A percentile compares a stretch with the other conserved stretches of the same genome.
Evolutionary conservation across 2,329 filamentous ascomycete species (phyloP).

Genomic region (Paraphoma chrysanthemicola): DNA sequence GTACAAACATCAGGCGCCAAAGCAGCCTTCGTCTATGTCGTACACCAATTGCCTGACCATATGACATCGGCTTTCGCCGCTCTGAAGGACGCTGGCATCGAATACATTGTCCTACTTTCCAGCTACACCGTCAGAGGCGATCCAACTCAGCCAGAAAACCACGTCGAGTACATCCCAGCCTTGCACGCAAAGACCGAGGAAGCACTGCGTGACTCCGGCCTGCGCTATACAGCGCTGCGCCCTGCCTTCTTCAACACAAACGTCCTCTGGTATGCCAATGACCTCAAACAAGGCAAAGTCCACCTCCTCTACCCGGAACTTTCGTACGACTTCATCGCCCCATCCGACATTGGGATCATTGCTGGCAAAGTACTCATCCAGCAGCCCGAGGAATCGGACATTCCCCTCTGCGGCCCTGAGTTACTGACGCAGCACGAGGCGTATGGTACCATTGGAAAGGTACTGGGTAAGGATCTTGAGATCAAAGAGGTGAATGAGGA

Average conservation of each 20-base stretch:
- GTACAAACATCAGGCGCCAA: slow-evolving; percentile 54
- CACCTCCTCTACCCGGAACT: not conserved
- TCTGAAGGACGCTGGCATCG: slow-evolving; percentile 54
- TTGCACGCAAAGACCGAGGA: slow-evolving; percentile 56
- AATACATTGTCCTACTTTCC: slow-evolving; percentile 55
- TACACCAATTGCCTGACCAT: slow-evolving; percentile 41
- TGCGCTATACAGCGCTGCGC: slow-evolving; percentile 50
- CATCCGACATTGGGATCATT: not conserved
- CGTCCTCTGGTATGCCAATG: slow-evolving; percentile 25
- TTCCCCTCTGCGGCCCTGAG: not conserved
- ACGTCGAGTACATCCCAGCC: slow-evolving; percentile 41
- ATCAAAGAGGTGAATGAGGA: slow-evolving; percentile 6
- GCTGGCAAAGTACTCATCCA: not conserved
- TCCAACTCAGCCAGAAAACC: slow-evolving; percentile 10
- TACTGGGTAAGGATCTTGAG: slow-evolving; percentile 6
- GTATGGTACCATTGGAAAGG: slow-evolving; percentile 2
- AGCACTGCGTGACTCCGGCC: slow-evolving; percentile 51
- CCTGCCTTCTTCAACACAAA: slow-evolving; percentile 58
- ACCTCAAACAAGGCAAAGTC: not conserved
- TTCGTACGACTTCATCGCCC: not conserved
- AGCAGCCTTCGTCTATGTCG: slow-evolving; percentile 58
- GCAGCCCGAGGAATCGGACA: not conserved
- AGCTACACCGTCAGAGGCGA: slow-evolving; percentile 41
- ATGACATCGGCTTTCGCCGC: slow-evolving; percentile 53
- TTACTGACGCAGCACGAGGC: not conserved